A percentile compares a stretch with the other conserved stretches of the same genome.
These are phyloP conservation scores for Penicillium soppii DNA, from an alignment of 495 filamentous ascomycete species.

Conservation along the genomic window DNA sequence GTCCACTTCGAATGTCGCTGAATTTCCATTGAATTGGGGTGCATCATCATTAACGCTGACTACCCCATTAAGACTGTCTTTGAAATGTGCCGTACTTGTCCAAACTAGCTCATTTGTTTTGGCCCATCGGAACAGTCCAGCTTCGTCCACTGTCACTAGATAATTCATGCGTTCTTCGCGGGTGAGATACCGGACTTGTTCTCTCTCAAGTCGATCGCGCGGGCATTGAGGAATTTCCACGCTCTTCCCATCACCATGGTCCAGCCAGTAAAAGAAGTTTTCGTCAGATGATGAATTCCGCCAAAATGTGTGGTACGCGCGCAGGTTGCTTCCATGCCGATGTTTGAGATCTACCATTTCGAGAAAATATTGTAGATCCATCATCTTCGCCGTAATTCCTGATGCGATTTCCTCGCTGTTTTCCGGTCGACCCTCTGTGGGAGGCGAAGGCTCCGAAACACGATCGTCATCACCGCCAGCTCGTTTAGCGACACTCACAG, in stretches of 20 bases:
- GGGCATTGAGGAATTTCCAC: slow-evolving; percentile 60
- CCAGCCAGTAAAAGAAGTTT: slow-evolving; percentile 97
- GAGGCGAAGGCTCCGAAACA: slow-evolving; percentile 18
- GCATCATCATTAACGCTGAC: slow-evolving; percentile 63
- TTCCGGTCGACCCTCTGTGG: slow-evolving; percentile 23
- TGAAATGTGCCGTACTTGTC: slow-evolving; percentile 66
- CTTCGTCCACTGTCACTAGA: slow-evolving; percentile 64
- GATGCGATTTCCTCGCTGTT: slow-evolving; percentile 27
- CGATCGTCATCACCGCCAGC: slow-evolving; percentile 62
- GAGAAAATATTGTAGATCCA: slow-evolving; percentile 88
- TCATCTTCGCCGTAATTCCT: slow-evolving; percentile 63
- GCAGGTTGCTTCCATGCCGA: slow-evolving; percentile 79
- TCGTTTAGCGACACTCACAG: slow-evolving; percentile 64
- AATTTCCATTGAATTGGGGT: slow-evolving; percentile 42
- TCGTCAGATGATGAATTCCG: slow-evolving; percentile 71
- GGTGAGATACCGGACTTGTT: slow-evolving; percentile 72
- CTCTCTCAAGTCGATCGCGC: slow-evolving; percentile 63
- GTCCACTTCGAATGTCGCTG: not conserved
- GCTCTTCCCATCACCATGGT: slow-evolving; percentile 68
- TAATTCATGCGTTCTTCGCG: slow-evolving; percentile 72
- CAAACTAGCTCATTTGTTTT: slow-evolving; percentile 76
- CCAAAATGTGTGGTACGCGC: slow-evolving; percentile 84
- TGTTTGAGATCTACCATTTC: slow-evolving; percentile 94
- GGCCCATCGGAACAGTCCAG: slow-evolving; percentile 72
- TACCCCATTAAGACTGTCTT: slow-evolving; percentile 77